Base-by-base conservation (phyloP, 768 basidiomycete genomes). In the Leccinum boreale region DNA sequence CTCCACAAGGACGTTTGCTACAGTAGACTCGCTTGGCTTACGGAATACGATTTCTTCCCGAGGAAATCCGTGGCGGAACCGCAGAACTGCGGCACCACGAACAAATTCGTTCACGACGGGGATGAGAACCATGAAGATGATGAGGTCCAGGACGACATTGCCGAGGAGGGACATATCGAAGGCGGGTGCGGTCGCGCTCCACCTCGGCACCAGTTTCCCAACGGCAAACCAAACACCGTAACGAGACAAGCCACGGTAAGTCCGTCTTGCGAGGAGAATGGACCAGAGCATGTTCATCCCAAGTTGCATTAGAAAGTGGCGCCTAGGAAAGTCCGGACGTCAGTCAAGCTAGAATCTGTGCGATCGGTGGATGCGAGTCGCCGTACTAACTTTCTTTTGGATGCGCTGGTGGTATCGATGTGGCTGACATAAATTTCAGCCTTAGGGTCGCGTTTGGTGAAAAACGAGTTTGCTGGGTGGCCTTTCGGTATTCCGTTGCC, bases 391-490 rank as follows among this genome's bases (percentile, higher is more conserved):
- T 62, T 72, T 55, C 67, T 59, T 33, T 58, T 55, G 28, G 54
- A 60, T 33, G 28, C 55, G 56, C 62, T 57, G 39, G 59, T 33
- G 23, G 65, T 47, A 45, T 73, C 67, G 29, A 70, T 50, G 21
- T 72, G 71, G 24, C 70, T 73, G 31, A 72, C 65, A 56, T 65
- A 73, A 29, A 73, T 44, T 58, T 72, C 72, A 46, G 39, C 57
- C 36, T 51, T 62, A 4, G 62, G 52, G 49, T 66, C 63, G 48
- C 65, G 53, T 5, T 45, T 31, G 1, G 59, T 50, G 7, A 72
- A 45, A 53, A 72, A 68, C 4, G 62, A 45, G 42, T 46, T 59
- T 26, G 64, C 63, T 11, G 70, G 68, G n/a, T 72, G 70, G 31
- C 52, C 14, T 19, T 65, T 56, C n/a, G 71, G 70, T 31, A 72